Base-by-base conservation (phyloP, 192 early-diverging fungal species). In the Linnemannia schmuckeri region DNA sequence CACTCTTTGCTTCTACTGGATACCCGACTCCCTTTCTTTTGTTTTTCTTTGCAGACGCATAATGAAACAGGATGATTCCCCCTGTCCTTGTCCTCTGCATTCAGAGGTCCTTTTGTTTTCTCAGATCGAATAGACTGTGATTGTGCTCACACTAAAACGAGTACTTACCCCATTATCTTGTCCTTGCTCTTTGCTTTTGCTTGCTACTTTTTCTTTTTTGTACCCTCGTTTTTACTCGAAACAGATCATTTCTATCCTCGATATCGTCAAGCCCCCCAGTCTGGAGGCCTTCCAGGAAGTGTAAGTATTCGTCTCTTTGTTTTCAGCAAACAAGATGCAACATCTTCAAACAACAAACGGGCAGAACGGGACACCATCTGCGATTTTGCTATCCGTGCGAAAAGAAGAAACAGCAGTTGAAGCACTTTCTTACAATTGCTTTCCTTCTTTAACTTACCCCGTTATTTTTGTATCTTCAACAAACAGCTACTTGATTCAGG, bases 171-270 rank as follows among this genome's bases (percentile, higher is more conserved):
- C 17, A 4, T 18, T 76, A 10, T 57, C 41, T 33, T 54, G 18
- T 75, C 4, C 27, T 78, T 22, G 33, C 41, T 33, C 47, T n/a
- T 46, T 12, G 7, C 6, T 20, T 44, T 27, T 38, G 33, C 66
- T 33, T 68, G 54, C 15, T 44, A 44, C 44, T 2, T 46, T 68
- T 63, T 9, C 63, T 35, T 35, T 18, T n/a, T 76, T 27, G 57
- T 40, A 63, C 38, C 38, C 49, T 61, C 46, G 37, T 69, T 69
- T 68, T 77, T 66, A 68, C 7, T 79, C 49, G 3, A 27, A 66
- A 33, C 90, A 98, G 97, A 95, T 99, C 79, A 97, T 97, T 44
- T 94, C 94, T 55, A 95, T 98, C 77, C 89, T 99, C 57, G 98
- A 98, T 82, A 97, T 97, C 79, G 96, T 98, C 79, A 94, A 96